A percentile compares a stretch with the other conserved stretches of the same genome.
Evolutionary conservation across 139 green algal species (phyloP).

Genomic region (Klebsormidium nitens): DNA sequence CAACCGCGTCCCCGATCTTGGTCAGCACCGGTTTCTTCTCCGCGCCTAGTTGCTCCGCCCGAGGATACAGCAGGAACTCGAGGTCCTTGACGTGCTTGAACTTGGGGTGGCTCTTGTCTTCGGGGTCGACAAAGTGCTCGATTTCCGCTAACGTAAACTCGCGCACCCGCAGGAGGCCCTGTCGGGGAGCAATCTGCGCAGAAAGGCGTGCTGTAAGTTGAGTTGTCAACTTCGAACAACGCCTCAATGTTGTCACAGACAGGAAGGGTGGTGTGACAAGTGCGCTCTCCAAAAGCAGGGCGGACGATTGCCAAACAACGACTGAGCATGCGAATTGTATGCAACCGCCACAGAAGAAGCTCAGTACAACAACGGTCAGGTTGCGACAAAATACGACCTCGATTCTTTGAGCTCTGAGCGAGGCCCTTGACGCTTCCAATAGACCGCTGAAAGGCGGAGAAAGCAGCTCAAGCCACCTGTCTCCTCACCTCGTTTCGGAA

Average conservation of each 20-base stretch:
- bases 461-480: background rate
- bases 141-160: constrained; percentile 99
- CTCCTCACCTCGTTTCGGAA: constrained; percentile 84
- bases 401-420: no score
- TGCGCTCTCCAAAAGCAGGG: no score
- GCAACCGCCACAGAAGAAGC: no score
- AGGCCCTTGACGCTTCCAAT: no score
- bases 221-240: no score
- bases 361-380: no score
- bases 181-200: constrained; percentile 56
- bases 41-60: constrained; percentile 76
- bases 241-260: no score
- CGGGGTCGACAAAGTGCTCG: constrained; percentile 96
- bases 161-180: constrained; percentile 88
- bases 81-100: constrained; percentile 75
- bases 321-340: no score
- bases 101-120: constrained; percentile 89
- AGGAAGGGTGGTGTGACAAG: no score
- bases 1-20: constrained; percentile 76
- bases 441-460: no score
- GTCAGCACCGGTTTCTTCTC: constrained; percentile 78
- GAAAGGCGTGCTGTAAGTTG: background rate
- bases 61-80: constrained; percentile 82
- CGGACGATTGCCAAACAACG: no score
- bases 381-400: no score